Base-by-base conservation (phyloP, 148 eudicot species). In the Spergularia marina region DNA sequence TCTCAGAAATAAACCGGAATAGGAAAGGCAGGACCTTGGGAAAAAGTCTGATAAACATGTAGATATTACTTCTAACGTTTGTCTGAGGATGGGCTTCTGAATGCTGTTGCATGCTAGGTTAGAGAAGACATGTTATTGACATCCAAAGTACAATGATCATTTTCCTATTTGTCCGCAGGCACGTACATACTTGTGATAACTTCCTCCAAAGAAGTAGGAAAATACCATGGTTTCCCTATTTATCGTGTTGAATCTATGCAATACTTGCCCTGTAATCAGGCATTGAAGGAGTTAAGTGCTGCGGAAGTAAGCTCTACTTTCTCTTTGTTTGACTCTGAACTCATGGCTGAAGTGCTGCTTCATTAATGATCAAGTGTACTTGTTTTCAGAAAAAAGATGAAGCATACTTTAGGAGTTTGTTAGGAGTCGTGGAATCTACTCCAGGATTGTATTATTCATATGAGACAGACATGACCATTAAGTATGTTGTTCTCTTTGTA, bases 361-460 rank as follows among this genome's bases (percentile, higher is more conserved):
- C 6, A 34, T 52, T n/a, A 30, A 76, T 47, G 54, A 64, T 44
- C n/a, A 53, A 25, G 23, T 53, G 30, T 18, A 56, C 53, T 56
- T 51, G 68, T 80, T 44, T 76, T 83, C 94, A 92, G 99, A 92
- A 91, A 86, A 95, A 81, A 81, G 96, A 91, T 73, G 99, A 92
- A 78, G 88, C 87, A 44, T 95, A 95, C 88, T 90, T 89, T 76
- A 89, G 79, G 92, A 87, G 84, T 76, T 79, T 95, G 80, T 84
- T 95, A 83, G 89, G 82, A 86, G 76, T 83, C 74, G 89, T 95
- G 83, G 98, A 95, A 83, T 86, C 92, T 72, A 92, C 99, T 80
- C 94, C 97, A 21, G 94, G 98, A 76, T 85, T 92, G 81, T 95
- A 95, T 81, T 92, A 92, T 83, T 95, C 99, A 34, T 95, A 89